A percentile compares a stretch with the other conserved stretches of the same genome.
These are phyloP conservation scores for Thuja plicata DNA, from an alignment of 83 land plant genomes.

Conservation along the genomic window DNA sequence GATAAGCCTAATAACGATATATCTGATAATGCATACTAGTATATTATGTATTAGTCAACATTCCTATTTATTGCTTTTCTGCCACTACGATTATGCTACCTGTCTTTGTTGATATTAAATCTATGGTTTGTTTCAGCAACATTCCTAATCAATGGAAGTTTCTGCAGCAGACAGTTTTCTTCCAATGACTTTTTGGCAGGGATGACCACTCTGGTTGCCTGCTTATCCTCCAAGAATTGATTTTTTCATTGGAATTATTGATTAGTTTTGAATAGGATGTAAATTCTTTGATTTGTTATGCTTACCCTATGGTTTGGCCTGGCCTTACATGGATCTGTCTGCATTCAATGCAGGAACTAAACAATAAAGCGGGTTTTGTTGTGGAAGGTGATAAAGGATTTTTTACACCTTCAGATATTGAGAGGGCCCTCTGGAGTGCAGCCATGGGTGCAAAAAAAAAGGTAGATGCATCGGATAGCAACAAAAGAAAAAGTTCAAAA, in stretches of 20 bases:
- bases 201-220: not conserved
- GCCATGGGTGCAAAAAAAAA: constrained; percentile 29
- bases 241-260: not conserved
- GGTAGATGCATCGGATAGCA: not conserved
- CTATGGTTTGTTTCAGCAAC: not conserved
- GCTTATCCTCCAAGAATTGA: not conserved
- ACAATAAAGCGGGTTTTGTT: constrained; percentile 17
- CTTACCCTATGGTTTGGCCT: not conserved
- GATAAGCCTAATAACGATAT: not conserved
- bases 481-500: not conserved
- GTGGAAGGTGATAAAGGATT: not conserved
- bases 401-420: constrained; percentile 67
- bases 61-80: not conserved
- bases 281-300: not conserved
- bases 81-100: not conserved
- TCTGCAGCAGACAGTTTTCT: not conserved
- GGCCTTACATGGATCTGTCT: not conserved
- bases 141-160: not conserved
- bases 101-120: not conserved
- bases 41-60: not conserved
- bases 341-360: constrained; percentile 42
- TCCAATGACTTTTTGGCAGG: not conserved
- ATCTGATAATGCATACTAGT: no score
- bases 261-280: not conserved
- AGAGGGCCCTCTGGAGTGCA: constrained; percentile 67